These are phyloP conservation scores for Ophiobolus disseminans DNA, from an alignment of 2,329 filamentous ascomycete genomes.

Conservation along the genomic window DNA sequence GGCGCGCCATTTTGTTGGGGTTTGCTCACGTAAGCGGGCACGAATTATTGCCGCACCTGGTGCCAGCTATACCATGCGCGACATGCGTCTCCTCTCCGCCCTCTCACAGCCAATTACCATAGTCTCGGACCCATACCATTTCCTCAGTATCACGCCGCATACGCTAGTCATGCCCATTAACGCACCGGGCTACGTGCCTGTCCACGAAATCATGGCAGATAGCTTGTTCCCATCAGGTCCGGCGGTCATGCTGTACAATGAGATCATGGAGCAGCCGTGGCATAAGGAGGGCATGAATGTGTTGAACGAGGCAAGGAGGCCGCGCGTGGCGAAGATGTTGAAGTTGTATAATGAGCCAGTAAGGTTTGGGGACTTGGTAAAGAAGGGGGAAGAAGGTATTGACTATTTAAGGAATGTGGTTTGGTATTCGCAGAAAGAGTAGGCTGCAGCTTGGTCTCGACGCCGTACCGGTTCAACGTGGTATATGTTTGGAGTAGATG, in stretches of 20 bases:
- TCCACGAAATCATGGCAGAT: slow-evolving; percentile 9
- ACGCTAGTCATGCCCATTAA: slow-evolving; percentile 6
- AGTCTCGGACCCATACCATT: slow-evolving; percentile 12
- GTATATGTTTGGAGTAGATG: too few relatives aligned
- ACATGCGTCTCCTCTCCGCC: neutral
- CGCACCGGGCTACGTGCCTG: neutral
- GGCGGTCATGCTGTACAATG: slow-evolving; percentile 6
- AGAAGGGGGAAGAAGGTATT: neutral
- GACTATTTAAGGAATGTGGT: neutral
- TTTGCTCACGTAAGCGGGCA: too few relatives aligned
- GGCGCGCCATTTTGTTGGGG: too few relatives aligned
- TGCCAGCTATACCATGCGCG: too few relatives aligned
- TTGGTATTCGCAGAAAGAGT: too few relatives aligned
- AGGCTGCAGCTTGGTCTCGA: too few relatives aligned
- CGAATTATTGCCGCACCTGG: too few relatives aligned
- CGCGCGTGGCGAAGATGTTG: slow-evolving; percentile 9
- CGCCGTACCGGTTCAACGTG: too few relatives aligned
- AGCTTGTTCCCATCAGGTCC: slow-evolving; percentile 6
- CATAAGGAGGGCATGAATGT: neutral
- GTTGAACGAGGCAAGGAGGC: neutral
- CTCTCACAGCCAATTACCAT: slow-evolving; percentile 9
- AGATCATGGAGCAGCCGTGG: slow-evolving; percentile 4
- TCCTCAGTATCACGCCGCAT: slow-evolving; percentile 8
- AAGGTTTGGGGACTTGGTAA: neutral
- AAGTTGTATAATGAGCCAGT: slow-evolving; percentile 1